Conservation (phyloP, 2,329 filamentous ascomycete species). For the Colletotrichum sp. region DNA sequence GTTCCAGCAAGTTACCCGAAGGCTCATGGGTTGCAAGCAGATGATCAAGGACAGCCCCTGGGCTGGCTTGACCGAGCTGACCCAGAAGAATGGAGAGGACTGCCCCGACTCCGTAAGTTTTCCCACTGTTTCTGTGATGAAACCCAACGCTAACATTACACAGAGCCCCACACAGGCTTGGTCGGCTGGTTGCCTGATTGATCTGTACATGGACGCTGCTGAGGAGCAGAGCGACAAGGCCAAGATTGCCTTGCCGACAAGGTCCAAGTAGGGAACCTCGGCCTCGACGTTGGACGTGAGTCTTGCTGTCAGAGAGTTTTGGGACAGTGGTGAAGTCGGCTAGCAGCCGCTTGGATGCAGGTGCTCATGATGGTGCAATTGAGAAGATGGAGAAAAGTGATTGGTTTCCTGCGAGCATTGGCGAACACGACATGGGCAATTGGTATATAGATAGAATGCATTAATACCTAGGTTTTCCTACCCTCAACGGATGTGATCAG, state of each 20-base stretch:
- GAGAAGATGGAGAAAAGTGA: background rate
- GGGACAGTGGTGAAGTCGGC: fast-evolving
- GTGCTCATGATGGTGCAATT: background rate
- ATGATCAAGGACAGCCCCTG: constrained; percentile 82
- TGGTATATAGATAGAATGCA: constrained; percentile 16
- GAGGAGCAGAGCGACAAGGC: constrained; percentile 48
- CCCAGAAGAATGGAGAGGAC: constrained; percentile 83
- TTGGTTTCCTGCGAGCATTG: background rate
- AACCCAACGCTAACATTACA: constrained; percentile 7
- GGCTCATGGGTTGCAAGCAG: constrained; percentile 83
- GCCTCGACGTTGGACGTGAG: background rate
- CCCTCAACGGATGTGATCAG: fast-evolving
- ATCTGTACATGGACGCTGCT: constrained; percentile 91
- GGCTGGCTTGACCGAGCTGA: constrained; percentile 92
- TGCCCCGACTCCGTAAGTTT: constrained; percentile 85
- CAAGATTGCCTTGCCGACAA: constrained; percentile 27
- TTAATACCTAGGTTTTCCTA: background rate
- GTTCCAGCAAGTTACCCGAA: constrained; percentile 91
- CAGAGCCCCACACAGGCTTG: constrained; percentile 95
- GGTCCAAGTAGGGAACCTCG: constrained; percentile 19
- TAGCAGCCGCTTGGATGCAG: background rate
- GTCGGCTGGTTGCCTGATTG: constrained; percentile 93
- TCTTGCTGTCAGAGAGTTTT: background rate
- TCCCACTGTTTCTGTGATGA: background rate
- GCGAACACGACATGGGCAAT: background rate